phyloP scores from a whole-genome alignment of 345 rosid species.

The Eucalyptus microcorys region DNA sequence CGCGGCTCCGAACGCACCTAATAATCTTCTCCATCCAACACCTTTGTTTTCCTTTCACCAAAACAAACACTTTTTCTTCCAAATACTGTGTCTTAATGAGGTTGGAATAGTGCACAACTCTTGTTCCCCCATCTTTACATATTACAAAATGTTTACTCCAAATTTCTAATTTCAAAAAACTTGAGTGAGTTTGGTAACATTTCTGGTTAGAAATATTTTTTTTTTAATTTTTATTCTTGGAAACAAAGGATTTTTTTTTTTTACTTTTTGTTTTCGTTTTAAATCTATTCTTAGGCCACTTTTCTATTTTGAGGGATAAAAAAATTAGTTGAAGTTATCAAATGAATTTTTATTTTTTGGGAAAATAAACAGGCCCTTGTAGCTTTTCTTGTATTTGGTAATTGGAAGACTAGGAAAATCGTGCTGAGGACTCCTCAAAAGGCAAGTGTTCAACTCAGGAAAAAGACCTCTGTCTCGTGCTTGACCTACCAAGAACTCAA shows the following conservation, averaged over 20 bases:
- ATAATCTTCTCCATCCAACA: background rate
- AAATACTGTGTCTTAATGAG: background rate
- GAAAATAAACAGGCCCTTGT: too few relatives aligned
- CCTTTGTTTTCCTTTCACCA: too few relatives aligned
- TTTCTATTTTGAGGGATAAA: too few relatives aligned
- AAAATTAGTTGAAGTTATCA: too few relatives aligned
- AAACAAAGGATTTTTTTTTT: too few relatives aligned
- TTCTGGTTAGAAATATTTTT: too few relatives aligned
- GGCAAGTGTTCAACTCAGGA: background rate
- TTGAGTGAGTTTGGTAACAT: background rate
- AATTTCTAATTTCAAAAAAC: background rate
- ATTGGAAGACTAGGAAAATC: background rate
- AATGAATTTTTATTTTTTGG: too few relatives aligned
- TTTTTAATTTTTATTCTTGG: accelerated
- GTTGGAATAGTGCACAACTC: background rate
- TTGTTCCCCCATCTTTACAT: background rate
- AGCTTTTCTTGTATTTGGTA: background rate
- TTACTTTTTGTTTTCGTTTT: too few relatives aligned
- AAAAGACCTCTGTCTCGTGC: background rate
- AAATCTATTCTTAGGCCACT: too few relatives aligned
- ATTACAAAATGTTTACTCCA: background rate
- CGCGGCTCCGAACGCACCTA: too few relatives aligned
- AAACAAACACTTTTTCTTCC: background rate
- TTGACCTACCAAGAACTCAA: background rate
- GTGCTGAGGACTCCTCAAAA: background rate